Conservation (phyloP, 2,329 filamentous ascomycete species). For the Tolypocladium album region DNA sequence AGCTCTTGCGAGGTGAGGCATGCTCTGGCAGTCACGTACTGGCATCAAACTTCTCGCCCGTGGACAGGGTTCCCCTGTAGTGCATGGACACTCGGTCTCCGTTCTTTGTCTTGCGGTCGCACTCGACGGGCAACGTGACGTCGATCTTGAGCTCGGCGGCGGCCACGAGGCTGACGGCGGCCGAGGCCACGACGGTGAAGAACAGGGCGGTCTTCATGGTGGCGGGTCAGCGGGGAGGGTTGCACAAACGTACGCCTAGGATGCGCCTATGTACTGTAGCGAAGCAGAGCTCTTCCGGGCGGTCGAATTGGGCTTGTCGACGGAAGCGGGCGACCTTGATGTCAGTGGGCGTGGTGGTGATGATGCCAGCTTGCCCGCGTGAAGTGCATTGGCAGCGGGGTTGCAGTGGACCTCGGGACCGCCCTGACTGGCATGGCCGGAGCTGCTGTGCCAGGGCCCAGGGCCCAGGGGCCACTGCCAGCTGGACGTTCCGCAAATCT, state of each 20-base stretch:
- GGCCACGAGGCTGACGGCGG: slow-evolving; percentile 39
- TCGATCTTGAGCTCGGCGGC: slow-evolving; percentile 64
- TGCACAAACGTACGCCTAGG: background rate
- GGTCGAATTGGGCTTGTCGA: background rate
- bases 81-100: slow-evolving; percentile 80
- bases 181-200: slow-evolving; percentile 39
- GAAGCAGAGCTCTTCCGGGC: background rate
- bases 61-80: slow-evolving; percentile 73
- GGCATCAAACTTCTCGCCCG: slow-evolving; percentile 75
- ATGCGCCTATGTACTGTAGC: background rate
- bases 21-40: slow-evolving; percentile 27
- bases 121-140: slow-evolving; percentile 62
- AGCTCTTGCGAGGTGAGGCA: background rate
- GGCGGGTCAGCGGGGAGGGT: slow-evolving; percentile 1
- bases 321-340: background rate
- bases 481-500: background rate
- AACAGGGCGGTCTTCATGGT: slow-evolving; percentile 40
- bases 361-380: background rate
- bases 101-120: slow-evolving; percentile 63
- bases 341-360: background rate
- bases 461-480: too few species aligned
- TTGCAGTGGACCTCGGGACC: background rate
- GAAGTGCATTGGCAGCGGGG: background rate
- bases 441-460: background rate
- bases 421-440: background rate